phyloP scores from a whole-genome alignment of 768 basidiomycete species.

The Sarcomyxa edulis region DNA sequence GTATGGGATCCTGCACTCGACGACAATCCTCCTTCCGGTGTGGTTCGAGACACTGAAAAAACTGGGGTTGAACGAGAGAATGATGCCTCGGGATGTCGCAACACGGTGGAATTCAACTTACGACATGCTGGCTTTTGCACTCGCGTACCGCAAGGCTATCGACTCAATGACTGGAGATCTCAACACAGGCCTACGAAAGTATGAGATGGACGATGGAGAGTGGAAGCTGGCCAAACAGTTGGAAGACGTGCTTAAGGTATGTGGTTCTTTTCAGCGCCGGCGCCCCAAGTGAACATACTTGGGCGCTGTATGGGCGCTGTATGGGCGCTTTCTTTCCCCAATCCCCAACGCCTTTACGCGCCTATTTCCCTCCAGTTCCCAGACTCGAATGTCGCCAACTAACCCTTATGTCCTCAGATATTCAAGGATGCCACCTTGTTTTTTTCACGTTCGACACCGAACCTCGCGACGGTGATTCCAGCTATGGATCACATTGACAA shows the following conservation, averaged over 20 bases:
- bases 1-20: constrained; percentile 22
- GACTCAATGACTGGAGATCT: constrained; percentile 14
- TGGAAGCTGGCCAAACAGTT: constrained; percentile 22
- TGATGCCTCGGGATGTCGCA: constrained; percentile 27
- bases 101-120: constrained; percentile 31
- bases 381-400: neutral
- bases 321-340: neutral
- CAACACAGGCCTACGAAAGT: constrained; percentile 9
- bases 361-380: neutral
- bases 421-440: constrained; percentile 19
- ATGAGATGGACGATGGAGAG: constrained; percentile 13
- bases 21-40: constrained; percentile 22
- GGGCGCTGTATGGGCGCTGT: neutral
- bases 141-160: constrained; percentile 19
- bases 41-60: constrained; percentile 17
- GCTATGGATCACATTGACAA: constrained; percentile 28
- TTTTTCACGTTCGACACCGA: constrained; percentile 18
- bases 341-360: neutral
- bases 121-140: constrained; percentile 24
- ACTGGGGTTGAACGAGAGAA: constrained; percentile 4
- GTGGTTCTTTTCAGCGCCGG: no score
- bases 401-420: constrained; percentile 11
- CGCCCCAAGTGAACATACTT: neutral
- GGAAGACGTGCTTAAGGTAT: constrained; percentile 17
- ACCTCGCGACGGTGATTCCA: constrained; percentile 22